Base-by-base conservation (phyloP, 441 rosid species). In the Euphorbia schlechtendalii region DNA sequence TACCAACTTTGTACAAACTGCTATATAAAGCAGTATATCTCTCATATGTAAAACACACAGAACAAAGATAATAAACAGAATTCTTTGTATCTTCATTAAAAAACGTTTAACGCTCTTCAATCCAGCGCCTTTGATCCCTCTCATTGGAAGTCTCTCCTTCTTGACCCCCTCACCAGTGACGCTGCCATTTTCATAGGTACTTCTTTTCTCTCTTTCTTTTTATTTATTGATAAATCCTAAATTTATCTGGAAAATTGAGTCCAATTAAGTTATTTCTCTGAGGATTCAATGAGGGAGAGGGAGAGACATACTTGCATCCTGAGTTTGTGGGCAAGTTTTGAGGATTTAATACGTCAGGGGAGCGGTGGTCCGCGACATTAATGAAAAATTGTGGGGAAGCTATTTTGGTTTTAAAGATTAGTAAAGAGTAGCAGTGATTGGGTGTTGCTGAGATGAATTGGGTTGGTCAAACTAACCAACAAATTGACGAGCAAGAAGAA, bases 241-340 rank as follows among this genome's bases (percentile, higher is more conserved):
- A 22, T 22, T 18, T 21, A 21, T 40, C 3, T 61, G 13, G 27
- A 56, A 1, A 20, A 1, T 20, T 20, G 9, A 6, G 2, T 9
- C 8, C 0, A 20, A 4, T 20, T 20, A 8, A 6, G 2, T 27
- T 90, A 90, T 68, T 92, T 92, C 69, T 92, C 97, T 0, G 98
- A 92, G 79, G 98, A 92, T 53, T 88, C 90, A 8, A 92, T 92
- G 98, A 85, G 98, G 83, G 97, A 84, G 71, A 83, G n/a, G n/a
- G 97, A 70, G 91, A 90, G 73, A 97, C 97, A 4, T 90, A 92
- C 80, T 77, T 90, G 74, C 97, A 92, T 71, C 96, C 90, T 36
- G 97, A 92, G 80, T 88, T 86, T 69, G 83, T 92, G 3, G 98
- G 98, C 15, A 92, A 83, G 79, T 92, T 88, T 80, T 89, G 88